Base-by-base conservation (phyloP, 2,329 filamentous ascomycete species). In the Monilinia laxa region DNA sequence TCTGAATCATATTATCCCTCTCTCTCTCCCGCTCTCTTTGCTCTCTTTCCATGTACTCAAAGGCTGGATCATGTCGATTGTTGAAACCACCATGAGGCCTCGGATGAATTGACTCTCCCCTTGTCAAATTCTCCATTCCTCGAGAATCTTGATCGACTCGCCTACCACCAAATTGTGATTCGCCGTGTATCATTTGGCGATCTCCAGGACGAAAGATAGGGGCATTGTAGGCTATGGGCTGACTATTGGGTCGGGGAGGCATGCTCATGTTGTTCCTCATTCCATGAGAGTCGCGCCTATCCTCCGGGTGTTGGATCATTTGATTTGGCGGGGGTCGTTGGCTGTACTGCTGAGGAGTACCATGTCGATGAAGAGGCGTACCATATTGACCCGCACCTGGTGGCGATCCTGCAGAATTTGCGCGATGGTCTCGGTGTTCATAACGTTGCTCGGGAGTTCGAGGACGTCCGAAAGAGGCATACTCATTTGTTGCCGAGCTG, bases 381-480 rank as follows among this genome's bases (percentile, higher is more conserved):
- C 64, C 78, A 79, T 71, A 83, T 74, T 68, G 75, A 79, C 69
- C 78, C 79, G 31, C 78, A 79, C 73, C 83, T 79, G 51, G 78
- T 31, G 73, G 76, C 42, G 74, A 77, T 16, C 72, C 73, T 54
- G 71, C 73, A 64, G 72, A 76, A 49, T 74, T 76, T 31, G 79
- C 69, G 81, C 70, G 74, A 75, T 71, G 78, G 76, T 71, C 80
- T 73, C 45, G 45, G n/a, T n/a, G 45, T 76, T 87, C 81, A 78
- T 86, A 85, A 65, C 80, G 79, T 72, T 88, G 87, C 55, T 92
- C 90, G n/a, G 90, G 90, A 0, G 90, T 92, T 67, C 90, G 87
- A 2, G 90, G 90, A 68, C 89, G 83, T 69, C 88, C 83, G 75
- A 85, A 89, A 6, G 84, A 82, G 62, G 79, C 80, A 71, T 90